Conservation (phyloP, 1,139 yeast species). For the Yamadazyma conglobata region DNA sequence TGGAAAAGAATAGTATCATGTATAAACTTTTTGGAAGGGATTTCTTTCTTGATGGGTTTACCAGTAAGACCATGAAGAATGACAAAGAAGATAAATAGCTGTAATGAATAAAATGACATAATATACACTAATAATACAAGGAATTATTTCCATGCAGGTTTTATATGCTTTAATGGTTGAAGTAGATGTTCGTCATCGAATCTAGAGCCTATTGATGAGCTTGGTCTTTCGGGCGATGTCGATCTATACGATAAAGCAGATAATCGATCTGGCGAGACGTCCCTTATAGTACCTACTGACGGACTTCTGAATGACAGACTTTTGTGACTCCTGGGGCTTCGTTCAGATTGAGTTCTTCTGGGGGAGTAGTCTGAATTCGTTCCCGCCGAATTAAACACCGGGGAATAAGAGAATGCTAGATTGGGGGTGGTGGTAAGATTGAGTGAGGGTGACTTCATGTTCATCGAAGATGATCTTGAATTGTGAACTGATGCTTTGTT, state of each 20-base stretch:
- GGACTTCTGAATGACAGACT: conserved; percentile 3
- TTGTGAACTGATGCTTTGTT: conserved; percentile 9
- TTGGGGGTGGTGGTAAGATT: conserved; percentile 15
- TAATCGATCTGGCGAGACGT: conserved; percentile 1
- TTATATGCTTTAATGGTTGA: conserved; percentile 23
- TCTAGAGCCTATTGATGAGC: conserved; percentile 33
- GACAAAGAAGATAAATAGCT: conserved; percentile 2
- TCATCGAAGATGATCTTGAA: conserved; percentile 10
- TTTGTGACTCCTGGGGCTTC: not conserved
- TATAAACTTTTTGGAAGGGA: conserved; percentile 42
- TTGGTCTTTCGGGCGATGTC: conserved; percentile 35
- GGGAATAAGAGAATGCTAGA: conserved; percentile 13
- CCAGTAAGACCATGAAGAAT: conserved; percentile 37
- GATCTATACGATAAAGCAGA: conserved; percentile 19
- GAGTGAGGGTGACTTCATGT: conserved; percentile 12
- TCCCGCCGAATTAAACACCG: conserved; percentile 5
- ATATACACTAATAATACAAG: conserved; percentile 6
- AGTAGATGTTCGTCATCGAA: conserved; percentile 33
- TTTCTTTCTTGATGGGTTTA: conserved; percentile 45
- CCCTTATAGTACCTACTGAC: conserved; percentile 1
- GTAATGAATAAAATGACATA: conserved; percentile 3
- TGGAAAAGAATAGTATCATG: conserved; percentile 36
- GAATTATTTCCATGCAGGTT: conserved; percentile 28
- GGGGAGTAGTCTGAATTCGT: conserved; percentile 2
- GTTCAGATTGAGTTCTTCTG: not conserved